Base-by-base conservation (phyloP, 331 rosid species). In the Saraca asoca region DNA sequence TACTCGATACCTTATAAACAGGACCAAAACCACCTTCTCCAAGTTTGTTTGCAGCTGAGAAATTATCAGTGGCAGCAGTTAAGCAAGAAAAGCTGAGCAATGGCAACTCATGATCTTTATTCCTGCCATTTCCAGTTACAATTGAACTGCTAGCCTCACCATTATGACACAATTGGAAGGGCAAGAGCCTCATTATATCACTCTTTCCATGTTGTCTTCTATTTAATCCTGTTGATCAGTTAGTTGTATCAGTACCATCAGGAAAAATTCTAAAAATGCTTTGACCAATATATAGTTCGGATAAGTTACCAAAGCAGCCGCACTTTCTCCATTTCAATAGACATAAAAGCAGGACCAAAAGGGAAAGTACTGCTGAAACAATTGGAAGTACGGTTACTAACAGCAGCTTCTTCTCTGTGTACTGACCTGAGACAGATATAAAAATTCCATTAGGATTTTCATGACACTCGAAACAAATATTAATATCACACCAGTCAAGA, bases 21-120 rank as follows among this genome's bases (percentile, higher is more conserved):
- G 64, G 79, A 29, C 69, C 69, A 35, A 58, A 72, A 67, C 70
- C 63, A 52, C 51, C 74, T 61, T 67, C 63, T 0, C 43, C 43
- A 9, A 39, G 10, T 9, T 39, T 5, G 11, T 39, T 6, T 43
- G 69, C 60, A 9, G 68, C 7, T 39, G 64, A 75, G 17, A 51
- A 75, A 37, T 68, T 67, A 33, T 67, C 45, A n/a, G 69, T 59
- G 42, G 69, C 50, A 51, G 15, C 19, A 16, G 44, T 37, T 3
- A 59, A 2, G 18, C 72, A 19, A 67, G 50, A 43, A 60, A 51
- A 67, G 68, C 64, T 75, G 55, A 59, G 74, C 10, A 18, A 12
- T 41, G 79, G 74, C 62, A 67, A 48, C 45, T 52, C 64, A 11
- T 59, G 74, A 51, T 74, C 69, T 63, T 58, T 59, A 42, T 14